phyloP scores from a whole-genome alignment of 345 rosid species.

The Acer yangbiense region DNA sequence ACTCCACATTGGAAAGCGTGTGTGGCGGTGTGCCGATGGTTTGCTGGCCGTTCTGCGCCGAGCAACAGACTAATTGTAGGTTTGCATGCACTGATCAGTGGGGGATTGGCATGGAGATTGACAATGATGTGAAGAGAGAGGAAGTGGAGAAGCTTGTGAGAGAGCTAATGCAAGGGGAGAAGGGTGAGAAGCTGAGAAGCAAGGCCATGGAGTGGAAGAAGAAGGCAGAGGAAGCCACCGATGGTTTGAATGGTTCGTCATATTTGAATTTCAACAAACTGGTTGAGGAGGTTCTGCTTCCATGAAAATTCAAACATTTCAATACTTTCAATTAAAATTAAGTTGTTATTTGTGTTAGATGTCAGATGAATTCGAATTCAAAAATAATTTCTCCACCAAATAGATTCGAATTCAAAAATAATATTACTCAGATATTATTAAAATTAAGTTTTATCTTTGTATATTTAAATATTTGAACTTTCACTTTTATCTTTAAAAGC shows the following conservation, averaged over 20 bases:
- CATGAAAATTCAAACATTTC: not conserved
- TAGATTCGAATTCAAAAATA: too few species aligned
- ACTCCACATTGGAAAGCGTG: constrained; percentile 14
- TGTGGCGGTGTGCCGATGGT: constrained; percentile 19
- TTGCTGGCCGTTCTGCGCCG: constrained; percentile 24
- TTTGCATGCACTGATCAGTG: constrained; percentile 3
- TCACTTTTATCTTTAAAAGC: too few species aligned
- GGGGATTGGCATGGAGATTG: constrained; percentile 20
- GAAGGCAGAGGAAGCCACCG: constrained; percentile 11
- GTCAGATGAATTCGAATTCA: too few species aligned
- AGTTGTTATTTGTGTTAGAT: not conserved
- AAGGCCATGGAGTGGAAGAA: constrained; percentile 20
- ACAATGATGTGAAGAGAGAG: constrained; percentile 8
- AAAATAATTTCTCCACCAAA: too few species aligned
- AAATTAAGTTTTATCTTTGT: too few species aligned
- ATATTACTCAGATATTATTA: too few species aligned
- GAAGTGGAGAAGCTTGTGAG: constrained; percentile 23
- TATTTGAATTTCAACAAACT: constrained; percentile 15
- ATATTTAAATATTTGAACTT: too few species aligned
- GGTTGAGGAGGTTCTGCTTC: constrained; percentile 5
- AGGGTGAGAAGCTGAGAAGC: not conserved
- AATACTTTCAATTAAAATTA: not conserved
- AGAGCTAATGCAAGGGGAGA: constrained; percentile 13
- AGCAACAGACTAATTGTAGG: constrained; percentile 15
- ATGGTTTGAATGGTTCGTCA: not conserved